Base-by-base conservation (phyloP, 805 yeast genomes). In the Myxozyma kluyveri region DNA sequence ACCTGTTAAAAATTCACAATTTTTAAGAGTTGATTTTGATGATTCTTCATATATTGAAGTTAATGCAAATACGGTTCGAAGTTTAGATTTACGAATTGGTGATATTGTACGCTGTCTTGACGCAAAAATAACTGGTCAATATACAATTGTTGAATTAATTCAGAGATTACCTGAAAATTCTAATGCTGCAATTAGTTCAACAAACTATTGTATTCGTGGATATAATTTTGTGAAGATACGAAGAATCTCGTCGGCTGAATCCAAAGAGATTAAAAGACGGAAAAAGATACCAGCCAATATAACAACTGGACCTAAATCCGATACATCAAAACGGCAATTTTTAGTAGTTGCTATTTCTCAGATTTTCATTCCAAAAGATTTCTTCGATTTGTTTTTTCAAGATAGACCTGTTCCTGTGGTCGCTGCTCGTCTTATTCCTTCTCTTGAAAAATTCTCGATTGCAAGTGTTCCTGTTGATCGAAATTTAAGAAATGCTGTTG, bases 81-180 rank as follows among this genome's bases (percentile, higher is more conserved):
- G 52, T 39, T 41, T 54, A 6, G 57, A 54, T 18, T n/a, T 54
- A 17, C 56, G 56, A 3, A 42, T 39, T 5, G 56, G 52, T 4
- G 55, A 50, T 24, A 22, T 39, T 12, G 50, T 52, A 18, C 55
- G 57, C 10, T 31, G 44, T 37, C 41, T 37, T 37, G 41, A 37
- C 41, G 10, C n/a, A 14, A 7, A 7, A 22, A 22, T 37, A 22
- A 10, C n/a, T 18, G 18, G 41, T 37, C n/a, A 39, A 10, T 9
- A n/a, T 6, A 39, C 6, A n/a, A 10, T 14, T n/a, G 19, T 39
- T 7, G 26, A 42, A 9, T 9, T 9, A 29, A 14, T 29, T 46
- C 21, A 22, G 32, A 27, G 50, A 35, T 19, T 7, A 33, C 12
- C 6, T 17, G 29, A 26, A 36, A 17, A 38, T 47, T 33, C 29